phyloP scores from a whole-genome alignment of 192 early-diverging fungal species.

The Entrophospora sp. region DNA sequence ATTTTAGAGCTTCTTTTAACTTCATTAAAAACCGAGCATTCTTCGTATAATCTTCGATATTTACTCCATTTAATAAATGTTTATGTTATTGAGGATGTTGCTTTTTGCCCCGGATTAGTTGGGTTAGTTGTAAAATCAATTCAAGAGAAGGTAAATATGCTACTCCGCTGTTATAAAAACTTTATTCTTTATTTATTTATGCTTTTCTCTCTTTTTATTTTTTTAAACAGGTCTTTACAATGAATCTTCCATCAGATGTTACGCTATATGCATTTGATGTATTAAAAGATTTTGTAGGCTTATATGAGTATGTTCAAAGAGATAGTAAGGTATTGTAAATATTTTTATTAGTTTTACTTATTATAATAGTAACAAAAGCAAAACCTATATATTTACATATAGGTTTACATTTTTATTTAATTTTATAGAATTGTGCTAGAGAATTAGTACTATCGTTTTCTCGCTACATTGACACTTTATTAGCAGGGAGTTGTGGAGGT shows the following conservation, averaged over 20 bases:
- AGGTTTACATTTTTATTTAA: not conserved
- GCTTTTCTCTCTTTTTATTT: not conserved
- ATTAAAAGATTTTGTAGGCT: conserved; percentile 48
- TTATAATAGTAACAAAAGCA: too few species aligned
- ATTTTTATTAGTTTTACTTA: too few species aligned
- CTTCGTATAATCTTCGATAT: conserved; percentile 54
- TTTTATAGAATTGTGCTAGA: conserved; percentile 49
- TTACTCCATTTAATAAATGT: conserved; percentile 59
- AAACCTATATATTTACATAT: conserved; percentile 15
- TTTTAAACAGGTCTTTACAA: conserved; percentile 40
- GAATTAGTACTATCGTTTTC: conserved; percentile 64
- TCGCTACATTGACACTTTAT: conserved; percentile 57
- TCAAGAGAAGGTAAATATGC: conserved; percentile 64
- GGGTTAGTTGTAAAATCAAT: conserved; percentile 59
- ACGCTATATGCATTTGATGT: conserved; percentile 55
- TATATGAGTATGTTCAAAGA: conserved; percentile 55
- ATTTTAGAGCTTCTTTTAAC: conserved; percentile 57
- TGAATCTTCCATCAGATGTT: conserved; percentile 50
- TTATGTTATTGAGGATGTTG: conserved; percentile 67
- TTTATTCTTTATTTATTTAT: too few species aligned
- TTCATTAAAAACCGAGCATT: conserved; percentile 55
- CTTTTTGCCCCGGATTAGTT: conserved; percentile 63
- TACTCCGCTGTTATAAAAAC: too few species aligned
- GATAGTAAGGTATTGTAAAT: conserved; percentile 64
- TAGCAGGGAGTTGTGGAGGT: conserved; percentile 24